A percentile compares a stretch with the other conserved stretches of the same genome.
These are phyloP conservation scores for Anthoceros angustus DNA, from an alignment of 225 moss, liverwort and hornwort genomes.

Conservation along the genomic window DNA sequence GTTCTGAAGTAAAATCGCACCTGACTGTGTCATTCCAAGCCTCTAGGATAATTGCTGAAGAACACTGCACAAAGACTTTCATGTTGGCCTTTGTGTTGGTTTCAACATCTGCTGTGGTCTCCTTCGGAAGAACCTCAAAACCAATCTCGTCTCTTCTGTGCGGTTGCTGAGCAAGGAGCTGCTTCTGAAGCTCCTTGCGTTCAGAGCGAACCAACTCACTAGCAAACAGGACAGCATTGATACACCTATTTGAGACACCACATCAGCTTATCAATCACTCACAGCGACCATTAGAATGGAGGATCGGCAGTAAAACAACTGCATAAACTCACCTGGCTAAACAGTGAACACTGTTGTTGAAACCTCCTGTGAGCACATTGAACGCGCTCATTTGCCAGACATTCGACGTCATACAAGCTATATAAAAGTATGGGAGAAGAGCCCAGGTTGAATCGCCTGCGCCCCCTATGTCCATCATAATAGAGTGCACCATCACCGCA, in stretches of 20 bases:
- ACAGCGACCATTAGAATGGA: not conserved
- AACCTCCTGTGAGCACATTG: conserved; percentile 79
- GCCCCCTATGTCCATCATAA: conserved; percentile 46
- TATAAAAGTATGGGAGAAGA: conserved; percentile 63
- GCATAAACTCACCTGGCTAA: conserved; percentile 47
- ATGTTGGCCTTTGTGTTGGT: conserved; percentile 54
- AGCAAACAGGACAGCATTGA: conserved; percentile 68
- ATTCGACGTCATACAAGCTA: conserved; percentile 75
- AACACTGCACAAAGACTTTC: conserved; percentile 81
- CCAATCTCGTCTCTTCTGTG: conserved; percentile 25
- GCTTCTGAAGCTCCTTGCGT: conserved; percentile 45
- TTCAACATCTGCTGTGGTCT: conserved; percentile 58
- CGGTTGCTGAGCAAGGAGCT: conserved; percentile 17
- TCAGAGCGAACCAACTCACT: conserved; percentile 70
- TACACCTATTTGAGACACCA: conserved; percentile 33
- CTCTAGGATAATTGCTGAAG: conserved; percentile 75
- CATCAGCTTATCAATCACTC: not conserved
- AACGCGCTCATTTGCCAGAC: conserved; percentile 78
- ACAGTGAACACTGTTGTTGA: conserved; percentile 88
- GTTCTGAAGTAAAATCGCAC: conserved; percentile 15
- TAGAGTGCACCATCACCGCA: conserved; percentile 52
- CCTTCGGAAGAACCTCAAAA: conserved; percentile 24
- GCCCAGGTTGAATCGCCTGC: conserved; percentile 69
- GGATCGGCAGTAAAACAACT: not conserved
- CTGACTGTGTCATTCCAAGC: conserved; percentile 58